phyloP scores from a whole-genome alignment of 257 asterid species.

The Misopates orontium region DNA sequence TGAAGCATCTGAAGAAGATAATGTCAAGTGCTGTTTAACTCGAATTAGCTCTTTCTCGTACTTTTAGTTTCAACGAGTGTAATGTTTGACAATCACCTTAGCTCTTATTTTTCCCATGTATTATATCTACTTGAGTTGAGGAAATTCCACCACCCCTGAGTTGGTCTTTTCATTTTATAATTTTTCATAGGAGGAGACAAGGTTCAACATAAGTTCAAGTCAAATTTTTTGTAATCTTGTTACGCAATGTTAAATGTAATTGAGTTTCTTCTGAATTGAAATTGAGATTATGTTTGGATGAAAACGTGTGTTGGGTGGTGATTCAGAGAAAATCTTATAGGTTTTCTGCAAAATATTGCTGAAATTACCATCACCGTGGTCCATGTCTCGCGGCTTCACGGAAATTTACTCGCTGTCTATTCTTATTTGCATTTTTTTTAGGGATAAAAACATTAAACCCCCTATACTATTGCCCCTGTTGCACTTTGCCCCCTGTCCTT shows the following conservation, averaged over 20 bases:
- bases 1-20: conserved; percentile 62
- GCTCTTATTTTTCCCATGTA: neutral
- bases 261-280: conserved; percentile 2
- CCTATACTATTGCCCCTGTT: no score
- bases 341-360: neutral
- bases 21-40: conserved; percentile 29
- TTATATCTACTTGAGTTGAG: neutral
- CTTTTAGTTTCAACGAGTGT: conserved; percentile 4
- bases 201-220: neutral
- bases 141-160: neutral
- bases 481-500: no score
- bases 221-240: conserved; percentile 18
- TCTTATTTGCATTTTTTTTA: neutral
- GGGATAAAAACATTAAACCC: no score
- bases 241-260: neutral
- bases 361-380: neutral
- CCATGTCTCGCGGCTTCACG: neutral
- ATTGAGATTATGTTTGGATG: conserved; percentile 7
- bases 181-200: conserved; percentile 2
- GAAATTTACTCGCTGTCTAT: neutral
- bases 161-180: neutral
- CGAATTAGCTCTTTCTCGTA: conserved; percentile 1
- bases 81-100: neutral
- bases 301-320: neutral
- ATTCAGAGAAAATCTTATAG: neutral